Base-by-base conservation (phyloP, 192 early-diverging fungal genomes). In the Diversispora epigaea region DNA sequence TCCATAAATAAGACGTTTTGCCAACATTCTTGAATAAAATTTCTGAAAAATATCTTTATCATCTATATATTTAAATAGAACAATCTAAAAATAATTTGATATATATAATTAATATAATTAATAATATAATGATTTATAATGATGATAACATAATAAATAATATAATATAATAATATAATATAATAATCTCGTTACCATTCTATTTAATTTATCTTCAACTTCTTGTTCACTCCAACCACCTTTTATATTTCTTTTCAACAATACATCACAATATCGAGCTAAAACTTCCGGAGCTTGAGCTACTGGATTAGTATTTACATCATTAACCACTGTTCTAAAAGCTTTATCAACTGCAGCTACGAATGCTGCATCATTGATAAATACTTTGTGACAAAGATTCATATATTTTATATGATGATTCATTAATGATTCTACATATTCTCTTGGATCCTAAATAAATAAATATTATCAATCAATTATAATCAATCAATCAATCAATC, bases 21-120 rank as follows among this genome's bases (percentile, higher is more conserved):
- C 94, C 32, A 96, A 84, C 77, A 89, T 85, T 19, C 92, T 83
- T 6, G 92, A 89, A 75, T 96, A 96, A 72, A 94, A 94, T 81
- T 95, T 95, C 84, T 96, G 94, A 82, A 93, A 96, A 1, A 96
- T 82, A 72, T 96, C 94, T 73, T 96, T 96, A 71, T 96, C 94
- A 58, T 94, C 91, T 19, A 96, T 86, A 79, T 94, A 96, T 58
- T 92, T 91, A 80, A 96, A 96, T 9, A 96, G 76, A 17, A 86
- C 83, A 21, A 94, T 86, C 86, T 85, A 19, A 45, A 4, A 4
- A 57, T 47, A 11, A 5, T 25, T 21, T 43, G n/a, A 56, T 7
- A 41, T n/a, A 58, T 45, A 14, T 69, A 54, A 62, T 22, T 32
- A 14, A 54, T 39, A 22, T 57, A n/a, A 40, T 66, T 25, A 19